Evolutionary conservation across 306 rosid species (phyloP), one percentile per base, ranked within the genome.

Genomic region (Alnus glutinosa): DNA sequence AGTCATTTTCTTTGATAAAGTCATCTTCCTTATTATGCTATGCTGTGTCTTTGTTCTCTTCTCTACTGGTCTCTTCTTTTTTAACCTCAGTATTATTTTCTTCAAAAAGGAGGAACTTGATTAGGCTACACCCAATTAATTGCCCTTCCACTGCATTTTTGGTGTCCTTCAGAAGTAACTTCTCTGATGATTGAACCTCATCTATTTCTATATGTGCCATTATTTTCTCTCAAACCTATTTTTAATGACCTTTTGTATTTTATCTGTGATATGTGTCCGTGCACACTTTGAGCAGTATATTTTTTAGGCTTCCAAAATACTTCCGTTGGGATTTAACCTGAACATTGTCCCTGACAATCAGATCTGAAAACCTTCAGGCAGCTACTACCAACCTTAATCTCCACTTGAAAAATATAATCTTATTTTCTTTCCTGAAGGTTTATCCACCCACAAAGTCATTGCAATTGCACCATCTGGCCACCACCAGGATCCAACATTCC

Each of bases 141-240:
- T n/a, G 28, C 30, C n/a, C 61, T 9, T 18, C 4, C 28, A 7
- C 61, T 7, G 52, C 52, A n/a, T 6, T 55, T 55, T 55, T 55
- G 23, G 19, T n/a, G 10, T 5, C 30, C 23, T 18, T n/a, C 14
- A 7, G 8, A 16, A 5, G 28, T 55, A 55, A 7, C 23, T 55
- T 55, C 5, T 8, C 11, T 7, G 62, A 55, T 6, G 28, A 55
- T 55, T 55, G 28, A 19, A 16, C 30, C 12, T n/a, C 62, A 16
- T 55, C 62, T 18, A 55, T 55, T 55, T 55, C 11, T 55, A n/a
- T 5, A 9, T n/a, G 62, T 8, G 8, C 62, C 30, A n/a, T 55
- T 55, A 55, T 55, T 55, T 55, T 55, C 62, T 55, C 62, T 55
- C 62, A 55, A 55, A 55, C 19, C 62, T 16, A 55, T 19, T 55